phyloP scores from a whole-genome alignment of 495 filamentous ascomycete species.

The Annulohypoxylon maeteangense region DNA sequence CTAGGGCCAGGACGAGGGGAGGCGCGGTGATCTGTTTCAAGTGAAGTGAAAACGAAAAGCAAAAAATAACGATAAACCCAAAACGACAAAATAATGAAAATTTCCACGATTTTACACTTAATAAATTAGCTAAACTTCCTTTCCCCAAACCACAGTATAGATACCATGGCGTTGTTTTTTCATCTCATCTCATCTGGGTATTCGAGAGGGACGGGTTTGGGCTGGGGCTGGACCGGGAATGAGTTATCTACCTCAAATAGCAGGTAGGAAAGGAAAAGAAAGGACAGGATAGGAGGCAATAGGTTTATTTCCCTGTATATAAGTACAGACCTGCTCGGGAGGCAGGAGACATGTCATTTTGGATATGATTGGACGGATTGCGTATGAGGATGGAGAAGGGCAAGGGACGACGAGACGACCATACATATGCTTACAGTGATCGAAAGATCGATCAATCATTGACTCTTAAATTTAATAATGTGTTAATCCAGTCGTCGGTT shows the following conservation, averaged over 20 bases:
- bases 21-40: not conserved
- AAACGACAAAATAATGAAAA: not conserved
- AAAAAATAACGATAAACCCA: not conserved
- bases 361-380: not conserved
- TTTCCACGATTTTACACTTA: not conserved
- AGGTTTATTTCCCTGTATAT: not conserved
- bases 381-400: not conserved
- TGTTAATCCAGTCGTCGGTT: constrained; percentile 7
- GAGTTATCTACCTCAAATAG: not conserved
- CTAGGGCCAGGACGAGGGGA: constrained; percentile 30
- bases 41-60: too few relatives aligned
- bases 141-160: not conserved
- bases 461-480: constrained; percentile 29
- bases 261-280: not conserved
- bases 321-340: not conserved
- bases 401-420: constrained; percentile 23
- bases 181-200: not conserved
- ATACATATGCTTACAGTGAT: constrained; percentile 8
- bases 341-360: not conserved
- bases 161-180: constrained; percentile 27
- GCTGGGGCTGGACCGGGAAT: not conserved
- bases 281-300: not conserved
- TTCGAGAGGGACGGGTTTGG: not conserved
- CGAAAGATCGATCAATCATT: constrained; percentile 34
- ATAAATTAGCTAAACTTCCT: not conserved